Percentiles rank a stretch among this genome's conserved stretches.
Evolutionary conservation across 2,329 filamentous ascomycete genomes (phyloP).

Genomic region (Chrysosporium queenslandicum): DNA sequence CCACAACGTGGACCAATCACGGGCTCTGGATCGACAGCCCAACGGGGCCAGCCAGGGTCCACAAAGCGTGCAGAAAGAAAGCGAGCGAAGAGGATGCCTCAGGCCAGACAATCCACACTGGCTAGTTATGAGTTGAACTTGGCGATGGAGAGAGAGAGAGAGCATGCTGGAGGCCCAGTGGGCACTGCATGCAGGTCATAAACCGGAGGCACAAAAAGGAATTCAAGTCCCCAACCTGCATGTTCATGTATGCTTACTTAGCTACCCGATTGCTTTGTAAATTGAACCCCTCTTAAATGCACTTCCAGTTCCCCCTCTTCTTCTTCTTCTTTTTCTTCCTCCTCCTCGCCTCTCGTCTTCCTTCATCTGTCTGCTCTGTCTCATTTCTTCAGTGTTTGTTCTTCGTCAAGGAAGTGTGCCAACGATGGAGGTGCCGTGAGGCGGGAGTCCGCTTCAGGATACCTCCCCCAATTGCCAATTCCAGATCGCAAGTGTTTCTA

Average conservation of each 20-base stretch:
- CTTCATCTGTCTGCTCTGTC: neutral
- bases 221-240: neutral
- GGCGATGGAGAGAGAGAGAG: too few relatives aligned
- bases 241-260: too few relatives aligned
- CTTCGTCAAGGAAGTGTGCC: neutral
- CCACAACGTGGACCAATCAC: constrained; percentile 20
- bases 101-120: too few relatives aligned
- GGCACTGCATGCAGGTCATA: constrained; percentile 5
- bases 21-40: constrained; percentile 1
- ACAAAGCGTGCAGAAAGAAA: too few relatives aligned
- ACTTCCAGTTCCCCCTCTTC: neutral
- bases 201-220: too few relatives aligned
- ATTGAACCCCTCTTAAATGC: neutral
- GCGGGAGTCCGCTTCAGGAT: neutral
- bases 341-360: neutral
- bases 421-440: constrained; percentile 5
- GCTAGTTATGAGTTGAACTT: too few relatives aligned
- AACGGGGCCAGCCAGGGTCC: too few relatives aligned
- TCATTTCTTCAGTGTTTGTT: neutral
- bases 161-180: too few relatives aligned
- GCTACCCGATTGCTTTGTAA: too few relatives aligned
- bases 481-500: too few relatives aligned
- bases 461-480: neutral
- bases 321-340: too few relatives aligned
- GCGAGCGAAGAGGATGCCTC: too few relatives aligned